Conservation (phyloP, 2,329 filamentous ascomycete genomes). For the Dactylellina haptotyla region DNA sequence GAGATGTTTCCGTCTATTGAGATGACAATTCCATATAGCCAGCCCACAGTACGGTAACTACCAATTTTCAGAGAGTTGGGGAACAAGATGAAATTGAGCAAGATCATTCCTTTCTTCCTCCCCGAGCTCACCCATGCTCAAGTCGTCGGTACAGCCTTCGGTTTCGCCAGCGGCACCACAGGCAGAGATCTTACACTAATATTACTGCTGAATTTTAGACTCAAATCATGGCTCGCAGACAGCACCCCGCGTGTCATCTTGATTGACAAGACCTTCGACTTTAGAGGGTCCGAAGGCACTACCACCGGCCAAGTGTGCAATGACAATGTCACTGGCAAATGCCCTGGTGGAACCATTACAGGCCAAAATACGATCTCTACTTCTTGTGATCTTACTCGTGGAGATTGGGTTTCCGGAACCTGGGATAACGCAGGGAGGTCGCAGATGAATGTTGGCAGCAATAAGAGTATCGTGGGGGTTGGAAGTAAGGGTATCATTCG, state of each 20-base stretch:
- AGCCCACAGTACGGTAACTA: no score
- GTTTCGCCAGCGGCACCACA: constrained; percentile 1
- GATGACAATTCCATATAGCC: no score
- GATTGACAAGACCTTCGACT: constrained; percentile 60
- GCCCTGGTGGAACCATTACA: neutral
- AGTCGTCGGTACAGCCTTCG: constrained; percentile 41
- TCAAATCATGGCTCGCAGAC: constrained; percentile 59
- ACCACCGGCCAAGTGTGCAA: constrained; percentile 32
- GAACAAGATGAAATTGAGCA: no score
- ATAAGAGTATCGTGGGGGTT: constrained; percentile 58
- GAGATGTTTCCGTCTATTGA: no score
- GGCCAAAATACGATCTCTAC: neutral
- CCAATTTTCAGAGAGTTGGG: no score
- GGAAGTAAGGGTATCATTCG: constrained; percentile 58
- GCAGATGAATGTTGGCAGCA: constrained; percentile 57
- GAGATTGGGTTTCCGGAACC: constrained; percentile 49
- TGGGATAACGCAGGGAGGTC: constrained; percentile 56
- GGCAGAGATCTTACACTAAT: no score
- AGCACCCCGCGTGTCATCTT: constrained; percentile 61
- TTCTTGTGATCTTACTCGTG: neutral
- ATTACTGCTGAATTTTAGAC: constrained; percentile 4
- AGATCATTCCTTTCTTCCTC: no score
- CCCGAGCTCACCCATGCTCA: no score
- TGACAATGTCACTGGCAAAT: neutral
- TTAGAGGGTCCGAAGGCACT: constrained; percentile 57